Percentiles rank a stretch among this genome's conserved stretches.
These are phyloP conservation scores for Polytolypa hystricis DNA, from an alignment of 2,329 filamentous ascomycete species.

Conservation along the genomic window DNA sequence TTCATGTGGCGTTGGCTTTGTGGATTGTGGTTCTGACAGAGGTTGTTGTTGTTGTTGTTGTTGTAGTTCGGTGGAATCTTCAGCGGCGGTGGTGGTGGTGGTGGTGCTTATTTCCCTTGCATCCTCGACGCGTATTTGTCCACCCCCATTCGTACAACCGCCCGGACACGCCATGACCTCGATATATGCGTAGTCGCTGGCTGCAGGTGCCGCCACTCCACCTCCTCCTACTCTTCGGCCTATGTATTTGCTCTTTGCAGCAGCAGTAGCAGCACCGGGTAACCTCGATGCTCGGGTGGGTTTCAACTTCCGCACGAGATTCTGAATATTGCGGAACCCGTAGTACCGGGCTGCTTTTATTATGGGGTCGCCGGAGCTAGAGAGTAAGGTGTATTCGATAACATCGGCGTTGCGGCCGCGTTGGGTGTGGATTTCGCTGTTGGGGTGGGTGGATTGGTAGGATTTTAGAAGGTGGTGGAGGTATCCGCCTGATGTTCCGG, in stretches of 20 bases:
- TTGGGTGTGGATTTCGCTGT: slow-evolving; percentile 57
- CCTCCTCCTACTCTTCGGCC: slow-evolving; percentile 21
- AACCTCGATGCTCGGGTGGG: slow-evolving; percentile 67
- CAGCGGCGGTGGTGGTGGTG: slow-evolving; percentile 15
- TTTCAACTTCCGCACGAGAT: slow-evolving; percentile 84
- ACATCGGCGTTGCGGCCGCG: slow-evolving; percentile 86
- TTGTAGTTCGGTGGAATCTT: slow-evolving; percentile 9
- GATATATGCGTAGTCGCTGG: slow-evolving; percentile 73
- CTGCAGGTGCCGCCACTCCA: slow-evolving; percentile 9
- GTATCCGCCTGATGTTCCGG: slow-evolving; percentile 81
- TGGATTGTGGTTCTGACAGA: too few relatives aligned
- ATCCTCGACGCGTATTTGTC: slow-evolving; percentile 86
- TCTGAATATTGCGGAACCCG: slow-evolving; percentile 96
- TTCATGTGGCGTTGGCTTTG: slow-evolving; percentile 60
- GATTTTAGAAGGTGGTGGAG: slow-evolving; percentile 72
- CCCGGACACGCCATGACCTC: slow-evolving; percentile 99
- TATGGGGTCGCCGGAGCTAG: slow-evolving; percentile 45
- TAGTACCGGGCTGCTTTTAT: slow-evolving; percentile 86
- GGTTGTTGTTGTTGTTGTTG: slow-evolving; percentile 21
- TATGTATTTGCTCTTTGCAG: slow-evolving; percentile 22
- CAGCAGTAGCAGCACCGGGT: slow-evolving; percentile 54
- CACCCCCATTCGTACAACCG: slow-evolving; percentile 96
- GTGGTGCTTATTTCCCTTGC: slow-evolving; percentile 30
- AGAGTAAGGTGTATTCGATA: slow-evolving; percentile 65
- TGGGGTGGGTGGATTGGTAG: slow-evolving; percentile 58